phyloP scores from a whole-genome alignment of 2,329 filamentous ascomycete species.

The Bipolaris oryzae region DNA sequence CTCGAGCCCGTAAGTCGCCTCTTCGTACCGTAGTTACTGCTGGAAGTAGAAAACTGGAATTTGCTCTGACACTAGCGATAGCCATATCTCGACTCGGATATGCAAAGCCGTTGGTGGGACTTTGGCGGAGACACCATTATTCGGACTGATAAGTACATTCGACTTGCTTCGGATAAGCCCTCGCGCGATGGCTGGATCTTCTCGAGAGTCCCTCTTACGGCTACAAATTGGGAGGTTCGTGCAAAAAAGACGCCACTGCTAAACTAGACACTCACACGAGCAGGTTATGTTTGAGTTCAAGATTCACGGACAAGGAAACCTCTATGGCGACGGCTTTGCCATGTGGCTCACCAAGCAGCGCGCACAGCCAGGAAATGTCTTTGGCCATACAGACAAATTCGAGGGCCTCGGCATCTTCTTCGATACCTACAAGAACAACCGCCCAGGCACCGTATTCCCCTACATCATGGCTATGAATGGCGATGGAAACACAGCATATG shows the following conservation, averaged over 20 bases:
- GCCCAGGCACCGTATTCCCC: slow-evolving; percentile 91
- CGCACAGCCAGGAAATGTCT: slow-evolving; percentile 78
- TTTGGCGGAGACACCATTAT: slow-evolving; percentile 96
- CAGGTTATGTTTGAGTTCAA: slow-evolving; percentile 92
- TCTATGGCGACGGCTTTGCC: slow-evolving; percentile 95
- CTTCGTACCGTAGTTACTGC: not conserved
- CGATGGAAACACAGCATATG: slow-evolving; percentile 86
- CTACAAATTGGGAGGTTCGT: slow-evolving; percentile 90
- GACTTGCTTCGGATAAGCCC: slow-evolving; percentile 85
- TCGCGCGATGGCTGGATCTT: slow-evolving; percentile 94
- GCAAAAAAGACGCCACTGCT: not conserved
- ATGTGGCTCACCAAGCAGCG: slow-evolving; percentile 98
- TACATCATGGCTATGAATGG: slow-evolving; percentile 99
- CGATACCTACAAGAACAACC: slow-evolving; percentile 99
- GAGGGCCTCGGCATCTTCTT: slow-evolving; percentile 95
- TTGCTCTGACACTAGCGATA: slow-evolving; percentile 48
- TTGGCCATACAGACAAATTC: slow-evolving; percentile 85
- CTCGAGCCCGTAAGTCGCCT: slow-evolving; percentile 70
- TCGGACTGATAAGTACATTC: slow-evolving; percentile 79
- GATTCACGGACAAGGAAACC: slow-evolving; percentile 83
- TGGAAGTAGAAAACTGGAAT: not conserved
- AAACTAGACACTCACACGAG: slow-evolving; percentile 32
- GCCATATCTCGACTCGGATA: slow-evolving; percentile 97
- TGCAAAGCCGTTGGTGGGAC: slow-evolving; percentile 98
- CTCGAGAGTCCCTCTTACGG: slow-evolving; percentile 90